These are phyloP conservation scores for Prunus armeniaca DNA, from an alignment of 306 rosid species.

Conservation along the genomic window DNA sequence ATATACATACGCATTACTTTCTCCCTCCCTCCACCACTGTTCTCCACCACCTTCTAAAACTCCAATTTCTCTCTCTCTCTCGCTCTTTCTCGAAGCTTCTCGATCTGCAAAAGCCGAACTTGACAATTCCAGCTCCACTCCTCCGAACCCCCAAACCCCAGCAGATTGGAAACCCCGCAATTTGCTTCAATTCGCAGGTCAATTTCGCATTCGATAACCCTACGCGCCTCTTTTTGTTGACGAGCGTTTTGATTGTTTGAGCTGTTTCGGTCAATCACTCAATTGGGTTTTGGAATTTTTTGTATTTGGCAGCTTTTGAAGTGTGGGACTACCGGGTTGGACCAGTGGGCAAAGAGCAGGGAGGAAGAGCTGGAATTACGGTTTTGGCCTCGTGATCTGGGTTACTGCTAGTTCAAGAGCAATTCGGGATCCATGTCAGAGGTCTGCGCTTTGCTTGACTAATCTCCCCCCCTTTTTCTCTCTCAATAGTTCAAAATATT, in stretches of 20 bases:
- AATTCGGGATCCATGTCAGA: conserved; percentile 31
- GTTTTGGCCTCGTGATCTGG: conserved; percentile 25
- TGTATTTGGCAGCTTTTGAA: not conserved
- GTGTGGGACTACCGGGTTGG: not conserved
- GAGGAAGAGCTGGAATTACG: conserved; percentile 15
- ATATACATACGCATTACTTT: not conserved
- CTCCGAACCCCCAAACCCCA: conserved; percentile 9
- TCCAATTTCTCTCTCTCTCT: not conserved
- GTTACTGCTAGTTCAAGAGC: not conserved
- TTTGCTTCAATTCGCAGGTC: conserved; percentile 1
- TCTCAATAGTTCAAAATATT: not conserved
- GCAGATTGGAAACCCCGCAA: not conserved
- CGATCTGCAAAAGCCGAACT: conserved; percentile 11
- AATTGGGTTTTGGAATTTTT: not conserved
- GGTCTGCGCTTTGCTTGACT: conserved; percentile 15
- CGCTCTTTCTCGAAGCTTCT: conserved; percentile 15
- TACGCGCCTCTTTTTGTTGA: not conserved
- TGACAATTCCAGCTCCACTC: not conserved
- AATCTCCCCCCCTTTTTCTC: not conserved
- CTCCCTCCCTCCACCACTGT: not conserved
- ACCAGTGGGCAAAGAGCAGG: not conserved
- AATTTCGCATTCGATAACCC: not conserved
- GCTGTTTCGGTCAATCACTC: not conserved
- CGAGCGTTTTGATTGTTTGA: not conserved
- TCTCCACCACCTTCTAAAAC: not conserved